Percentiles rank a stretch among this genome's conserved stretches.
Conservation (phyloP, 2,329 filamentous ascomycete species). For the Diaporthe sp. region DNA sequence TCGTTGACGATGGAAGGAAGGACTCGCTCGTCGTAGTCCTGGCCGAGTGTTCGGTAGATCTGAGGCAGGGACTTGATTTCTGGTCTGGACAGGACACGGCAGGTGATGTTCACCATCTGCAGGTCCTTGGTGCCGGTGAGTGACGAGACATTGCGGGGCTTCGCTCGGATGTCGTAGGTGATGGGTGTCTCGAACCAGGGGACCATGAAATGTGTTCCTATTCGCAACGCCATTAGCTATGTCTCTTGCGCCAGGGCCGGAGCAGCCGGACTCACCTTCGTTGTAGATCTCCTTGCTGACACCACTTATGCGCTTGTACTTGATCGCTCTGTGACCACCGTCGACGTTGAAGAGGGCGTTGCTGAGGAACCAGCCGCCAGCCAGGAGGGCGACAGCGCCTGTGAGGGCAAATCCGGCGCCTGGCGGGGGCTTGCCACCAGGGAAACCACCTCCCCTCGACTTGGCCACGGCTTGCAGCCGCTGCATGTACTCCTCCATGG, state of each 20-base stretch:
- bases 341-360: slow-evolving; percentile 86
- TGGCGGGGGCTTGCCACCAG: slow-evolving; percentile 58
- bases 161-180: slow-evolving; percentile 97
- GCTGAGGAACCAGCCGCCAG: slow-evolving; percentile 66
- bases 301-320: slow-evolving; percentile 93
- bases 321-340: slow-evolving; percentile 98
- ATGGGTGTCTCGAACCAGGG: slow-evolving; percentile 98
- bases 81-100: slow-evolving; percentile 95
- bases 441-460: slow-evolving; percentile 57
- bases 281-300: slow-evolving; percentile 96
- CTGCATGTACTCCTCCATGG: slow-evolving; percentile 65
- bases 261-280: slow-evolving; percentile 75
- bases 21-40: slow-evolving; percentile 97
- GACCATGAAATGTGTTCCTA: slow-evolving; percentile 91
- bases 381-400: slow-evolving; percentile 60
- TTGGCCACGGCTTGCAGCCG: slow-evolving; percentile 64
- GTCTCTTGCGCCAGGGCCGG: not conserved
- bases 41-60: slow-evolving; percentile 96
- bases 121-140: slow-evolving; percentile 98
- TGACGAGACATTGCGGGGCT: slow-evolving; percentile 95
- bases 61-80: slow-evolving; percentile 90
- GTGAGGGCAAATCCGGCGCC: slow-evolving; percentile 56
- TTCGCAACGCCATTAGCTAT: slow-evolving; percentile 4
- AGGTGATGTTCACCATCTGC: slow-evolving; percentile 99
- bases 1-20: slow-evolving; percentile 98